Conservation (phyloP, 805 yeast species). For the Ogataea minuta region DNA sequence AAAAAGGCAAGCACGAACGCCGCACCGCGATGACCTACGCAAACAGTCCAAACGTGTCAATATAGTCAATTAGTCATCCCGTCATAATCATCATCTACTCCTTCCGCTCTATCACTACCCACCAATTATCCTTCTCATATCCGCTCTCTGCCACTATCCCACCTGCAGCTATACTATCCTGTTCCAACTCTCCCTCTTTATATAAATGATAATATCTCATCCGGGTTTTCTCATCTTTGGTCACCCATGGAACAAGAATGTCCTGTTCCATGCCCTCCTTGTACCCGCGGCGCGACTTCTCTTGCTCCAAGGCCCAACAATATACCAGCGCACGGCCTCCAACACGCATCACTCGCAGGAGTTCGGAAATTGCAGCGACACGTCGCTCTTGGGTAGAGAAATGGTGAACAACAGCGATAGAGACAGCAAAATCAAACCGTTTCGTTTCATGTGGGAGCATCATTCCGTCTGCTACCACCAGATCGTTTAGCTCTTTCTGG, state of each 20-base stretch:
- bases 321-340: constrained; percentile 78
- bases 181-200: constrained; percentile 75
- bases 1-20: constrained; percentile 86
- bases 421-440: constrained; percentile 75
- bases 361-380: constrained; percentile 67
- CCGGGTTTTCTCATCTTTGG: constrained; percentile 48
- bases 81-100: constrained; percentile 14
- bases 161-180: constrained; percentile 71
- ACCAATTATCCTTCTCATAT: constrained; percentile 95
- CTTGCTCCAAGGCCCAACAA: constrained; percentile 97
- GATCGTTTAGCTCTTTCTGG: constrained; percentile 38
- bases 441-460: constrained; percentile 51
- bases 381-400: constrained; percentile 84
- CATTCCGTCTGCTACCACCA: constrained; percentile 80
- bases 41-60: constrained; percentile 18
- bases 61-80: constrained; percentile 5
- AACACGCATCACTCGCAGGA: constrained; percentile 49
- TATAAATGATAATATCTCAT: constrained; percentile 89
- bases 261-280: constrained; percentile 91
- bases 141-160: constrained; percentile 67
- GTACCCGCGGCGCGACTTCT: constrained; percentile 83
- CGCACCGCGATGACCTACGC: constrained; percentile 45
- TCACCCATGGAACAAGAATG: constrained; percentile 94
- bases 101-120: constrained; percentile 51
- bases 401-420: constrained; percentile 95